Evolutionary conservation across 2,329 filamentous ascomycete genomes (phyloP).

Genomic region (Cyphellophora attinorum): DNA sequence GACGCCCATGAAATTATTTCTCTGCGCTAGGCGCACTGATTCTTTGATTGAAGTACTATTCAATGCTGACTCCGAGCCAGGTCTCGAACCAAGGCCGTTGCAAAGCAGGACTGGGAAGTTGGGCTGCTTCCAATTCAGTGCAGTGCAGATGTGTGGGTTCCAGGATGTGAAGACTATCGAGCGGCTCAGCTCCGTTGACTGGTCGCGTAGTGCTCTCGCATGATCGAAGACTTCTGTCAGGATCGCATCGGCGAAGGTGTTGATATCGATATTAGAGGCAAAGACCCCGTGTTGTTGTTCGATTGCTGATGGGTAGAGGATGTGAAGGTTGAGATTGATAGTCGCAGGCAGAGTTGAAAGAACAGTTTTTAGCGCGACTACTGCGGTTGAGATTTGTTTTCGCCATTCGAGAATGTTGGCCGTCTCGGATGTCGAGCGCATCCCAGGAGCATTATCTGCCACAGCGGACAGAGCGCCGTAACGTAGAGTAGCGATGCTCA

Average conservation of each 20-base stretch:
- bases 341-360: constrained; percentile 64
- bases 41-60: constrained; percentile 76
- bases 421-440: constrained; percentile 30
- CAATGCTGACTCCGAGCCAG: constrained; percentile 20
- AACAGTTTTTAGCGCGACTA: constrained; percentile 70
- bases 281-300: constrained; percentile 66
- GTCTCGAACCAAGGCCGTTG: constrained; percentile 67
- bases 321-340: constrained; percentile 84
- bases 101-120: constrained; percentile 93
- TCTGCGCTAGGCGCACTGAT: constrained; percentile 81
- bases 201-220: constrained; percentile 58
- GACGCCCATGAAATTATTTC: constrained; percentile 96
- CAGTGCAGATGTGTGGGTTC: constrained; percentile 81
- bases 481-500: constrained; percentile 71
- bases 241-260: constrained; percentile 74
- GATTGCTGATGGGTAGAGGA: constrained; percentile 69
- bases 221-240: constrained; percentile 85
- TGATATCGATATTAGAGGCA: constrained; percentile 62
- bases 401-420: constrained; percentile 34
- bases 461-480: constrained; percentile 34
- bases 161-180: constrained; percentile 93
- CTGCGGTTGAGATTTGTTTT: constrained; percentile 61
- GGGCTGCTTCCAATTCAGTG: constrained; percentile 97
- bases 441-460: constrained; percentile 27
- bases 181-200: constrained; percentile 62